These are phyloP conservation scores for Athelia sp. DNA, from an alignment of 1,284 basidiomycete species.

Conservation along the genomic window DNA sequence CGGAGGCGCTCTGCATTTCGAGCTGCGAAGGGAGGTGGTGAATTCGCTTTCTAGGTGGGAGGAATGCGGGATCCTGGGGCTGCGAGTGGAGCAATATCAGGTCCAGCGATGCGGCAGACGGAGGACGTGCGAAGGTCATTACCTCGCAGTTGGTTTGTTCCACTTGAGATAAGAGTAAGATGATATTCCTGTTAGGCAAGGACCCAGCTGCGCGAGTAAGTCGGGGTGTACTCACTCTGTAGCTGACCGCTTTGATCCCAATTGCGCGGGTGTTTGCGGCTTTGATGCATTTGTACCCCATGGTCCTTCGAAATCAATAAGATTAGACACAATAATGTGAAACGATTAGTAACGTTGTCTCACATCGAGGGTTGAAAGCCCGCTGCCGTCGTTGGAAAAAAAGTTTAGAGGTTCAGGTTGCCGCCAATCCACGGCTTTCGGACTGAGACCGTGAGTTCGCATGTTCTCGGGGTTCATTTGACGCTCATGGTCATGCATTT, in stretches of 20 bases:
- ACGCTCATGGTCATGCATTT: slow-evolving; percentile 28
- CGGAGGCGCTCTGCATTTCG: not conserved
- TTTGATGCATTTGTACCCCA: slow-evolving; percentile 7
- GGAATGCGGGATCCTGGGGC: not conserved
- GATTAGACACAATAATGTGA: slow-evolving; percentile 21
- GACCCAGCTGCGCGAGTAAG: not conserved
- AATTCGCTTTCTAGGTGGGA: not conserved
- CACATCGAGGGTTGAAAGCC: slow-evolving; percentile 48
- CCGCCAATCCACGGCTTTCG: slow-evolving; percentile 50
- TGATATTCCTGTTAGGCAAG: not conserved
- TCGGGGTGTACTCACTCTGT: slow-evolving; percentile 26
- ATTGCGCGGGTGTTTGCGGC: slow-evolving; percentile 50
- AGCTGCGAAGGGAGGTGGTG: not conserved
- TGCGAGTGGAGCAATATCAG: not conserved
- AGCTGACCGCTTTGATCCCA: slow-evolving; percentile 51
- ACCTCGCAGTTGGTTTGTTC: not conserved
- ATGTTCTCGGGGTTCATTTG: slow-evolving; percentile 26
- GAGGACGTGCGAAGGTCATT: not conserved
- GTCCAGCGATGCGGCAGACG: too few species aligned
- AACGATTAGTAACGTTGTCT: slow-evolving; percentile 12
- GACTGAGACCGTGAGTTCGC: slow-evolving; percentile 21
- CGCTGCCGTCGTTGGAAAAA: slow-evolving; percentile 35
- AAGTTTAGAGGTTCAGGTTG: slow-evolving; percentile 40
- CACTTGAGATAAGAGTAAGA: not conserved
- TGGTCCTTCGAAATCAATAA: slow-evolving; percentile 38